Evolutionary conservation across 495 filamentous ascomycete genomes (phyloP).

Genomic region (Neurospora sp.): DNA sequence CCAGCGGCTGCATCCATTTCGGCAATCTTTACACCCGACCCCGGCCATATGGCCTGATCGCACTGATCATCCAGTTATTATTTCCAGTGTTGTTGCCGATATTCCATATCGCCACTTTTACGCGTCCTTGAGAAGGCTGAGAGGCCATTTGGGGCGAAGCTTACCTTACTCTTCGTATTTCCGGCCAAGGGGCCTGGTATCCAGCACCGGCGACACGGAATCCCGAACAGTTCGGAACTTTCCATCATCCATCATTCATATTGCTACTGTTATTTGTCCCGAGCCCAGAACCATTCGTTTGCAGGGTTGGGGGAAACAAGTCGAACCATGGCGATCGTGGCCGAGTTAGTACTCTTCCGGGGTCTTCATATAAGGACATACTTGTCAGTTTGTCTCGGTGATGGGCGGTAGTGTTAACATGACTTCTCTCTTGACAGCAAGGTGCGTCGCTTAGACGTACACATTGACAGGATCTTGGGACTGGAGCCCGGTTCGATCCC

Average conservation of each 20-base stretch:
- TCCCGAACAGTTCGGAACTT: neutral
- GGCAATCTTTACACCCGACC: constrained; percentile 14
- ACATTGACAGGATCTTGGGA: constrained; percentile 59
- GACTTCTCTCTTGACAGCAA: constrained; percentile 44
- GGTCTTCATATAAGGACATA: neutral
- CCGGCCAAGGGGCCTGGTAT: neutral
- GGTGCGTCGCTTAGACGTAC: constrained; percentile 64
- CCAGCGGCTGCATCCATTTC: constrained; percentile 2
- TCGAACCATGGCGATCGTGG: constrained; percentile 52
- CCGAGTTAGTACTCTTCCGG: constrained; percentile 44
- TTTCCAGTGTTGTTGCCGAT: neutral
- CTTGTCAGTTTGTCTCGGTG: neutral
- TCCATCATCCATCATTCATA: neutral
- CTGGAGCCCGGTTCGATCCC: constrained; percentile 19
- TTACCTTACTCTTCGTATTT: neutral
- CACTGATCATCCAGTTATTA: neutral
- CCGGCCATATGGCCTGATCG: constrained; percentile 19
- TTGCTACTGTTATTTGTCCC: neutral
- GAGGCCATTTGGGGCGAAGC: neutral
- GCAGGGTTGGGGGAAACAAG: neutral
- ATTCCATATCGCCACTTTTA: constrained; percentile 20
- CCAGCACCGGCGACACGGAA: neutral
- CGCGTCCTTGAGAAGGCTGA: constrained; percentile 11
- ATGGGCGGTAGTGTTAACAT: neutral
- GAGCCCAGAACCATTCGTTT: neutral